phyloP scores from a whole-genome alignment of 2,329 filamentous ascomycete species.

The Hymenoscyphus fraxineus region DNA sequence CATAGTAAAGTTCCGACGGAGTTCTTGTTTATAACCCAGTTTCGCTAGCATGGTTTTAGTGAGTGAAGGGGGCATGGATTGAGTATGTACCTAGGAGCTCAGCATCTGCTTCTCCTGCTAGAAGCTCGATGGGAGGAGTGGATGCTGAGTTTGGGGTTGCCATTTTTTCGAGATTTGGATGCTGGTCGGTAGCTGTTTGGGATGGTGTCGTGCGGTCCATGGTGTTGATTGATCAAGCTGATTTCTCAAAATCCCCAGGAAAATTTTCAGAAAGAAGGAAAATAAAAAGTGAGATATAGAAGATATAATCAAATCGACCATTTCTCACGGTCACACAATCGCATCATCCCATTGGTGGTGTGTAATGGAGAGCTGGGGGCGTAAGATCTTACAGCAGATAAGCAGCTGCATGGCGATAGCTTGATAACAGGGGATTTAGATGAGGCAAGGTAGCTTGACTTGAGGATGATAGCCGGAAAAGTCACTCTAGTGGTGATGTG shows the following conservation, averaged over 20 bases:
- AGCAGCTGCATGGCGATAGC: constrained; percentile 20
- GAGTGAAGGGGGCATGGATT: not conserved
- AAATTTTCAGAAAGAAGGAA: not conserved
- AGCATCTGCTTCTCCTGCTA: constrained; percentile 33
- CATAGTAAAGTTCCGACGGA: constrained; percentile 57
- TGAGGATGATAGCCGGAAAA: not conserved
- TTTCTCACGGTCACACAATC: constrained; percentile 13
- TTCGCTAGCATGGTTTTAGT: constrained; percentile 19
- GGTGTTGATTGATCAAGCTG: not conserved
- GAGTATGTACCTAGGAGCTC: constrained; percentile 32
- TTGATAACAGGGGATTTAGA: constrained; percentile 10
- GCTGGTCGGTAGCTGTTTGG: not conserved
- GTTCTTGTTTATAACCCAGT: constrained; percentile 50
- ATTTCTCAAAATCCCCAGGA: no score
- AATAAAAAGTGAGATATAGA: not conserved
- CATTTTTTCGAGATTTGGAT: constrained; percentile 27
- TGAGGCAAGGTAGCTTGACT: constrained; percentile 13
- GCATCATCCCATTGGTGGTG: constrained; percentile 17
- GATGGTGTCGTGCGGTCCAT: constrained; percentile 12
- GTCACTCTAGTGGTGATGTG: not conserved
- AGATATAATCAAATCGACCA: not conserved
- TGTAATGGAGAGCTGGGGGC: constrained; percentile 10
- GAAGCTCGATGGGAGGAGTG: constrained; percentile 21
- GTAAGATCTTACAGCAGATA: constrained; percentile 20
- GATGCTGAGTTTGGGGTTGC: constrained; percentile 18